Base-by-base conservation (phyloP, 306 rosid genomes). In the Rubus idaeus region DNA sequence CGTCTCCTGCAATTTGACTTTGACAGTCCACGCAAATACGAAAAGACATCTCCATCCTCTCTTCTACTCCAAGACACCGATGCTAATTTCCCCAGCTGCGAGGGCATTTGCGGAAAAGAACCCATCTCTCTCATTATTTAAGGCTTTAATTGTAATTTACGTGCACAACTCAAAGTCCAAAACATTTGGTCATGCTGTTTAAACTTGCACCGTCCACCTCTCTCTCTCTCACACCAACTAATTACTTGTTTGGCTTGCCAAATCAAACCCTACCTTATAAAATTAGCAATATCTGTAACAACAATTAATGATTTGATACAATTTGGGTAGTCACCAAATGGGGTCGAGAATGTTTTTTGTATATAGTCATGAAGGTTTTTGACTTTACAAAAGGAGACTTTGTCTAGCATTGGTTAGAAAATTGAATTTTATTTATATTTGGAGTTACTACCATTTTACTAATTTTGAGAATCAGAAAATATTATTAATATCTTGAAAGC, bases 161-260 rank as follows among this genome's bases (percentile, higher is more conserved):
- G 75, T 77, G 77, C 70, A 63, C 77, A 21, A 64, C 74, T 76
- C 53, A 55, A 78, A 71, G 67, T 61, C 57, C 49, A 71, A 46
- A 20, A 4, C 26, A 20, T 23, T 37, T 35, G 23, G 71, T 47
- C 30, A 61, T 63, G 17, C 65, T 78, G 65, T 47, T n/a, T 18
- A 63, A 63, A 42, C 50, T 26, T 42, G 21, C 61, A 76, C 77
- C 47, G 12, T 71, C 78, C 72, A 70, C 66, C 77, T 61, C 45
- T 52, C 30, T 8, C 61, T 23, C 26, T 23, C 26, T 23, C 26
- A 42, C 71, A 42, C 71, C 71, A 46, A 65, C 77, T 64, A 53
- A 76, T 56, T n/a, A 14, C 49, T n/a, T 13, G 5, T 50, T 49
- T 40, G 18, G 47, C n/a, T 60, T 60, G 78, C 20, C 20, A 13